Conservation (phyloP, 2,329 filamentous ascomycete genomes). For the Arthrobotrys entomopaga region DNA sequence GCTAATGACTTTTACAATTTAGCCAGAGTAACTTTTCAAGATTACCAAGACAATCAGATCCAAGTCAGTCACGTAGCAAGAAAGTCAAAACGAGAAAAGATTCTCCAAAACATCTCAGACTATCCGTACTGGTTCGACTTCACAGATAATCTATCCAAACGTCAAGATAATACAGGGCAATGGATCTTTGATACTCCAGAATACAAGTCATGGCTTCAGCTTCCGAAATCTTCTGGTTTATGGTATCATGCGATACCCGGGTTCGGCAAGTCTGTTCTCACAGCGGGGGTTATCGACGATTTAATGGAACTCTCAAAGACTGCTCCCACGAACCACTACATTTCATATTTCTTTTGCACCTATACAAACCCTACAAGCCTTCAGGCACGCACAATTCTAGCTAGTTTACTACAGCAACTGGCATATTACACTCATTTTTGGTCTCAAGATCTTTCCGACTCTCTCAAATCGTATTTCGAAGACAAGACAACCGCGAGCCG, state of each 20-base stretch:
- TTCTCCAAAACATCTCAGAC: conserved; percentile 59
- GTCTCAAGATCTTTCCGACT: conserved; percentile 19
- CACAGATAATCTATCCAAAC: conserved; percentile 59
- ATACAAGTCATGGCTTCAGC: conserved; percentile 58
- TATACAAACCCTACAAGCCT: conserved; percentile 57
- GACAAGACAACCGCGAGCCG: conserved; percentile 33
- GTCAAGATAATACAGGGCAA: conserved; percentile 58
- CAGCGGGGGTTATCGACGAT: conserved; percentile 28
- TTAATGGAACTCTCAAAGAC: conserved; percentile 22
- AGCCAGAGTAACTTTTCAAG: conserved; percentile 15
- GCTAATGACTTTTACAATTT: conserved; percentile 28
- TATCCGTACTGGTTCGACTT: conserved; percentile 58
- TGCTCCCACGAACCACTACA: not conserved
- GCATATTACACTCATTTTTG: conserved; percentile 28
- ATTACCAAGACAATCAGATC: conserved; percentile 27
- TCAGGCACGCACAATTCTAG: conserved; percentile 55
- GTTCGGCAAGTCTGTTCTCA: conserved; percentile 47
- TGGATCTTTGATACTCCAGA: conserved; percentile 59
- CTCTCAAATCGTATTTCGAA: conserved; percentile 30
- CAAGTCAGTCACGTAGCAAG: conserved; percentile 6
- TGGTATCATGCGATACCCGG: conserved; percentile 58
- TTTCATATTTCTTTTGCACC: conserved; percentile 59
- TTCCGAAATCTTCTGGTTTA: conserved; percentile 45
- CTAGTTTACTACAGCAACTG: conserved; percentile 57
- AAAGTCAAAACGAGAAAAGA: conserved; percentile 54